Evolutionary conservation across 257 asterid species (phyloP).

Genomic region (Craterostigma plantagineum): DNA sequence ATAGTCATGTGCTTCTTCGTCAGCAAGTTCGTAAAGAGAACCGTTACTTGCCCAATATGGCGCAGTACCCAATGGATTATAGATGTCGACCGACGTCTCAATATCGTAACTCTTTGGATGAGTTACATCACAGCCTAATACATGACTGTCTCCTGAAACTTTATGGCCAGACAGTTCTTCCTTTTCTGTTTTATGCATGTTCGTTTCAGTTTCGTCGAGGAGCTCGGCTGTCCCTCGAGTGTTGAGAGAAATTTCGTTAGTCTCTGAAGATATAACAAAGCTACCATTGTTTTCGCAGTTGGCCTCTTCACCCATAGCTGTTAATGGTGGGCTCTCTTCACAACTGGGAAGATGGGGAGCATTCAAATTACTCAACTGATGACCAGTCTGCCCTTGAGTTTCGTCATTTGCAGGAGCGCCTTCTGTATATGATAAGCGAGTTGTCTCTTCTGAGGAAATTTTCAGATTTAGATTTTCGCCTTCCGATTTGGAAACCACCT

Average conservation of each 20-base stretch:
- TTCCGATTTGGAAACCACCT: no score
- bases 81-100: no score
- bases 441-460: no score
- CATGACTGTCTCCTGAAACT: constrained; percentile 12
- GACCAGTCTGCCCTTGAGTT: no score
- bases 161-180: constrained; percentile 11
- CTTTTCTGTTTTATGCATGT: constrained; percentile 7
- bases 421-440: no score
- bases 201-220: constrained; percentile 9
- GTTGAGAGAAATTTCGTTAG: constrained; percentile 4
- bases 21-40: constrained; percentile 23
- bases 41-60: constrained; percentile 32
- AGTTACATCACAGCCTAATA: constrained; percentile 9
- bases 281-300: constrained; percentile 10
- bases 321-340: constrained; percentile 13
- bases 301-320: constrained; percentile 9
- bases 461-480: no score
- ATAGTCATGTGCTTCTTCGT: constrained; percentile 32
- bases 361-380: no score
- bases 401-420: no score
- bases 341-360: no score
- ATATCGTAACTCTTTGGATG: no score
- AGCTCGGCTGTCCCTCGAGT: no score
- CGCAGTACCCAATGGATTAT: constrained; percentile 19
- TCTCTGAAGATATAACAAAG: constrained; percentile 7